Percentiles rank a stretch among this genome's conserved stretches.
phyloP scores from a whole-genome alignment of 192 early-diverging fungal genomes.

The Podila epigama region DNA sequence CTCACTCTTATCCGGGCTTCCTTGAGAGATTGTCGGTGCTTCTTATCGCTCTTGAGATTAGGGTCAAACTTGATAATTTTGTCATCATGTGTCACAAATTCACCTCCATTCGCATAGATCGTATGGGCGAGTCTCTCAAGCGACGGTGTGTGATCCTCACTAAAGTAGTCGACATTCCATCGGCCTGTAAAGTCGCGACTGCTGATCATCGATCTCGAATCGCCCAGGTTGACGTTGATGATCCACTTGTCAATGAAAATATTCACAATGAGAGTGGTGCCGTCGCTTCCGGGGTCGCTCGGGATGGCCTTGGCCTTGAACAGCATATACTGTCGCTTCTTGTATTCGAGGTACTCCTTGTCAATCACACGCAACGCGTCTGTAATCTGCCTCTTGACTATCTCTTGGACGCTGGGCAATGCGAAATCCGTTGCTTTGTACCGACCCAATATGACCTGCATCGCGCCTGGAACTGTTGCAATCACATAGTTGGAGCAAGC shows the following conservation, averaged over 20 bases:
- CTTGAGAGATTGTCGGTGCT: conserved; percentile 57
- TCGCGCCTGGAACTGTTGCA: conserved; percentile 49
- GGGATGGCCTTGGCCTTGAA: conserved; percentile 17
- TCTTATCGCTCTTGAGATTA: conserved; percentile 53
- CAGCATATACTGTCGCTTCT: conserved; percentile 53
- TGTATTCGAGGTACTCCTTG: conserved; percentile 58
- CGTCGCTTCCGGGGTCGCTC: conserved; percentile 56
- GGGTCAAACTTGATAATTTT: conserved; percentile 64
- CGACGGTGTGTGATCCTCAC: conserved; percentile 66
- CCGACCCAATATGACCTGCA: conserved; percentile 54
- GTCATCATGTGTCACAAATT: conserved; percentile 65
- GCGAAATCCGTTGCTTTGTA: conserved; percentile 49
- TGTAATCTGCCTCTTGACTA: conserved; percentile 53
- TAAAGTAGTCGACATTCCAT: conserved; percentile 59
- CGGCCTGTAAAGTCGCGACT: conserved; percentile 47
- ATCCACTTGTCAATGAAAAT: conserved; percentile 65
- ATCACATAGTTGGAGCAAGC: conserved; percentile 63
- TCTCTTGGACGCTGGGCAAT: conserved; percentile 42
- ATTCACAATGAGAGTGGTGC: conserved; percentile 62
- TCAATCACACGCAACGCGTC: conserved; percentile 55
- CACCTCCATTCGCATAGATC: conserved; percentile 65
- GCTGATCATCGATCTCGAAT: conserved; percentile 60
- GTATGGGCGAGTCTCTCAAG: conserved; percentile 61
- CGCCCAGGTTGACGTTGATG: conserved; percentile 63
- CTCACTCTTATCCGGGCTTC: conserved; percentile 64